Evolutionary conservation across 1,139 yeast genomes (phyloP).

Genomic region (Barnettozyma hawaiiensis): DNA sequence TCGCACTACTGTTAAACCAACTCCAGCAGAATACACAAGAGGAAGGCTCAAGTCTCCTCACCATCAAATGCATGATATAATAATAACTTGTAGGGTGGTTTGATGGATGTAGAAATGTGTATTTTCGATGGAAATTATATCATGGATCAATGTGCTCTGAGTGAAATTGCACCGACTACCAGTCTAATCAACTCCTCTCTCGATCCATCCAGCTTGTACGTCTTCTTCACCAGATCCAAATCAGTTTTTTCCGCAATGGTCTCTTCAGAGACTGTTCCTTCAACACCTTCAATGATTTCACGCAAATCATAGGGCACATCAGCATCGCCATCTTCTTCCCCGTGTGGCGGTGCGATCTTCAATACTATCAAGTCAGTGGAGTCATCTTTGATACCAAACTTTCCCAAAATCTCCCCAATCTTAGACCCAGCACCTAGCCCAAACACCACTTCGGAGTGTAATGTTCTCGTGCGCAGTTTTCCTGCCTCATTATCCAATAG

Average conservation of each 20-base stretch:
- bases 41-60: too few relatives aligned
- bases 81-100: too few relatives aligned
- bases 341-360: too few relatives aligned
- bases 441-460: slow-evolving; percentile 50
- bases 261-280: slow-evolving; percentile 31
- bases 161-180: slow-evolving; percentile 31
- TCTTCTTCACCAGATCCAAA: slow-evolving; percentile 30
- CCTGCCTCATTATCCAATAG: slow-evolving; percentile 38
- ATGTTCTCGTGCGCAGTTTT: slow-evolving; percentile 39
- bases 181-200: slow-evolving; percentile 24
- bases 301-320: slow-evolving; percentile 17
- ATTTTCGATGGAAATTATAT: not conserved
- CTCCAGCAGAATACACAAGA: too few relatives aligned
- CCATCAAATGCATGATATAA: too few relatives aligned
- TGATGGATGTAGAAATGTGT: not conserved
- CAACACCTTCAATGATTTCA: slow-evolving; percentile 29
- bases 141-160: slow-evolving; percentile 29
- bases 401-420: slow-evolving; percentile 41
- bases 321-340: too few relatives aligned
- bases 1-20: too few relatives aligned
- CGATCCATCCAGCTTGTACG: slow-evolving; percentile 19
- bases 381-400: slow-evolving; percentile 41
- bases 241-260: slow-evolving; percentile 30
- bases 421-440: slow-evolving; percentile 48
- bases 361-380: slow-evolving; percentile 32